phyloP scores from a whole-genome alignment of 306 rosid genomes.

The Adenanthera pavonina region DNA sequence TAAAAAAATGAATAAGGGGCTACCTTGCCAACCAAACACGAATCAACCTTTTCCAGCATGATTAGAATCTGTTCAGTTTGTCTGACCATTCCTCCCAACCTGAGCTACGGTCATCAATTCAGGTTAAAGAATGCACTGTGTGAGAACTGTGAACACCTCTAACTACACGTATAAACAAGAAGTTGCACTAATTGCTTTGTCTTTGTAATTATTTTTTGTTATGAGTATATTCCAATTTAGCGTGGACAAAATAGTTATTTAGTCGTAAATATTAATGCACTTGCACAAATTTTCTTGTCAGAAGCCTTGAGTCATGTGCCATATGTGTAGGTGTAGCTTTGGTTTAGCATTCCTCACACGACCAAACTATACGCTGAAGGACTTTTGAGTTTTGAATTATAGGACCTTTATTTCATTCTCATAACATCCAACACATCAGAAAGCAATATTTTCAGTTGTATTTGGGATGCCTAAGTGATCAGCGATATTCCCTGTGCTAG shows the following conservation, averaged over 20 bases:
- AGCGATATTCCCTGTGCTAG: slow-evolving; percentile 52
- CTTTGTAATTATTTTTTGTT: neutral
- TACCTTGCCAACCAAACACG: no score
- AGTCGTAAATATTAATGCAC: slow-evolving; percentile 8
- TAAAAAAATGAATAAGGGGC: no score
- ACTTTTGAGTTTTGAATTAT: neutral
- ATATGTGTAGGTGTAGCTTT: neutral
- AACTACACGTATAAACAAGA: neutral
- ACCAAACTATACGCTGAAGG: neutral
- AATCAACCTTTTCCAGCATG: no score
- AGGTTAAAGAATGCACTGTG: no score
- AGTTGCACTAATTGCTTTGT: neutral
- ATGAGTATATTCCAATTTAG: neutral
- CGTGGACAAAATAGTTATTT: neutral
- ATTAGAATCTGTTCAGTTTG: no score
- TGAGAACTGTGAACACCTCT: no score
- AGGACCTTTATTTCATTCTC: neutral
- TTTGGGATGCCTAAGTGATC: slow-evolving; percentile 18
- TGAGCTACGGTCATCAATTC: no score
- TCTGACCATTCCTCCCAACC: no score
- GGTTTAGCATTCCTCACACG: slow-evolving; percentile 7
- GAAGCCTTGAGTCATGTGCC: neutral
- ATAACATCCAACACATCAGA: neutral
- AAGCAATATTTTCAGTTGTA: neutral
- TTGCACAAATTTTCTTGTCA: neutral